Base-by-base conservation (phyloP, 208 protist species). In the Trypanosoma cruzi region DNA sequence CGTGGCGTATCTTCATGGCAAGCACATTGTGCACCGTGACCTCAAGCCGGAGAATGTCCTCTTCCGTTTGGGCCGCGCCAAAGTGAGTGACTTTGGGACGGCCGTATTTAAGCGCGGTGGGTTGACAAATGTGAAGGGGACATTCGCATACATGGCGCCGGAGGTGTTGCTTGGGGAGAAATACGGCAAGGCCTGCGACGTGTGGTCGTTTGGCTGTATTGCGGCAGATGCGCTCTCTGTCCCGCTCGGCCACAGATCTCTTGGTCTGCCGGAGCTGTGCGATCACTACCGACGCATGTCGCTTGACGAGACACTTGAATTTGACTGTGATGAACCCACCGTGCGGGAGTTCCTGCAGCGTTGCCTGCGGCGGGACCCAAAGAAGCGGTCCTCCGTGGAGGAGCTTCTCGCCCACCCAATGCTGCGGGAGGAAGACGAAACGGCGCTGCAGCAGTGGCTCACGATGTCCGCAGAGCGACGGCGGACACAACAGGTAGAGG, bases 141-240 rank as follows among this genome's bases (percentile, higher is more conserved):
- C 90, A 5, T 84, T 96, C 70, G 82, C 80, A 10, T 98, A 98
- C 80, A 96, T 97, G 82, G 94, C 96, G 0, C 92, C 93, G 6
- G 89, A 97, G 73, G 92, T 97, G 16, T 62, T 98, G 5, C 65
- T 98, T 0, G 89, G 90, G 6, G 80, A 94, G 16, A 72, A 84
- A 53, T 98, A 98, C 70, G 91, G 87, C 55, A 82, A 88, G n/a
- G 83, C 88, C 50, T 96, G 97, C 59, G 95, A 98, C 79, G 84
- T 98, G 52, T 98, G 95, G 94, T 97, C 93, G 10, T 85, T 98
- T 64, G 95, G 95, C 24, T 98, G 95, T 78, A 98, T 98, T 65
- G 80, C 96, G 0, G 97, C 92, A 1, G 94, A 98, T 68, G 75
- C 97, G 32, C 81, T 93, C 20, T 81, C 50, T 18, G 74, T 93